These are phyloP conservation scores for Podila clonocystis DNA, from an alignment of 192 early-diverging fungal genomes.

Conservation along the genomic window DNA sequence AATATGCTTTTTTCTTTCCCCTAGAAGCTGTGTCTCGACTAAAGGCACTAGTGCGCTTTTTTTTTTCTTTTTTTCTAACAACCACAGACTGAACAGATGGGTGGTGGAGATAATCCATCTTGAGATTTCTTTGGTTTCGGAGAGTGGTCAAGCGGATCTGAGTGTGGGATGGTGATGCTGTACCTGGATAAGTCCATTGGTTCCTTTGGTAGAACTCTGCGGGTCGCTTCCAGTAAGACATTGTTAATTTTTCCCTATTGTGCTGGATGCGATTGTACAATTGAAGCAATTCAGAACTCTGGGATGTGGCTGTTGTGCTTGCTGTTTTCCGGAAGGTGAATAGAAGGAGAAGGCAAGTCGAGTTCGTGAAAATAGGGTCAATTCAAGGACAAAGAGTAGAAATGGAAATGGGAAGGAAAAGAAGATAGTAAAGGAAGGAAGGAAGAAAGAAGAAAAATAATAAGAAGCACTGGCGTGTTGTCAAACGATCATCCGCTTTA, in stretches of 20 bases:
- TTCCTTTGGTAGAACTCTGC: constrained; percentile 34
- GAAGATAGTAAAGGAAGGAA: constrained; percentile 1
- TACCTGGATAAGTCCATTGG: constrained; percentile 49
- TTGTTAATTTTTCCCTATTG: neutral
- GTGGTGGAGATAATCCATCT: no score
- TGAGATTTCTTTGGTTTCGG: no score
- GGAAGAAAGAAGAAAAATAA: neutral
- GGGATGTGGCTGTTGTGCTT: no score
- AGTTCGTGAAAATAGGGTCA: neutral
- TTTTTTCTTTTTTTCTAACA: no score
- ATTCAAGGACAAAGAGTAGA: neutral
- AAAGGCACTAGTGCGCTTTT: no score
- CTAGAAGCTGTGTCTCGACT: no score
- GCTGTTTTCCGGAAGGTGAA: neutral
- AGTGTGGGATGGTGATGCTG: no score
- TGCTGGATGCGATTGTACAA: neutral
- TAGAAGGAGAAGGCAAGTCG: neutral
- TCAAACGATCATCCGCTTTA: neutral
- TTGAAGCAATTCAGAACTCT: neutral
- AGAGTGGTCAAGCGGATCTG: no score
- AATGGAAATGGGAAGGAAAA: neutral
- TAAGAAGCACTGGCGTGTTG: neutral
- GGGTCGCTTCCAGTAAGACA: constrained; percentile 31
- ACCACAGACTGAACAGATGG: no score
- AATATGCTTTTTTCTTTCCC: no score